Conservation (phyloP, 2,329 filamentous ascomycete genomes). For the Penicillium corylophilum region DNA sequence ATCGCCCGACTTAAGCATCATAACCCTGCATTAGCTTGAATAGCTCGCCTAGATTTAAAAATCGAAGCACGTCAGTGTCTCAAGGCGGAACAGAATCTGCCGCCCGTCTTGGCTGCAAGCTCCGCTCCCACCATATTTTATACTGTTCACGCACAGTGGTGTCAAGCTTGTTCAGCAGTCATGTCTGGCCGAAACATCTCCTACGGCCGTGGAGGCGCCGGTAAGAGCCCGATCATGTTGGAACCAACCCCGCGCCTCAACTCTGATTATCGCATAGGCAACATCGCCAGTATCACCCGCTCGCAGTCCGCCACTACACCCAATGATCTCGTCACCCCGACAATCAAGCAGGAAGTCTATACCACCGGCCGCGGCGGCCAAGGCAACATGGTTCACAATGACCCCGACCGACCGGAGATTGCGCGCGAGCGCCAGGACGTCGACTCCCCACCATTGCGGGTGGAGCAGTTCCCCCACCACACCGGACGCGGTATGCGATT, state of each 20-base stretch:
- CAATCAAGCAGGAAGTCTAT: conserved; percentile 77
- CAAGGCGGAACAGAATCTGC: conserved; percentile 16
- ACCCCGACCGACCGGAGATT: conserved; percentile 63
- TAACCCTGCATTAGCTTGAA: neutral
- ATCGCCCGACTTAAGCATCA: neutral
- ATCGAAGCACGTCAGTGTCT: neutral
- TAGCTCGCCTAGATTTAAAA: neutral
- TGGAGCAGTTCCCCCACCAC: conserved; percentile 41
- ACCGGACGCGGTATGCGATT: conserved; percentile 43
- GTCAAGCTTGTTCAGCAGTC: neutral
- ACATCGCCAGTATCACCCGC: conserved; percentile 66
- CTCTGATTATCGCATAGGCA: conserved; percentile 45
- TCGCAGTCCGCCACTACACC: conserved; percentile 52
- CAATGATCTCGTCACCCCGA: conserved; percentile 74
- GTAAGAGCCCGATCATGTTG: conserved; percentile 34
- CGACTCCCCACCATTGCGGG: conserved; percentile 50
- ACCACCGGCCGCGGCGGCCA: conserved; percentile 87
- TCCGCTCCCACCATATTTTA: neutral
- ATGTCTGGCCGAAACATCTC: conserved; percentile 48
- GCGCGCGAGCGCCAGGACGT: conserved; percentile 84
- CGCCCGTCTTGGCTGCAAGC: neutral
- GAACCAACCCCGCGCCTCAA: neutral
- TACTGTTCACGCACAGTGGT: neutral
- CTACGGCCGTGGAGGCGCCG: conserved; percentile 75
- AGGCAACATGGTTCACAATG: conserved; percentile 82